phyloP scores from a whole-genome alignment of 306 rosid species.

The Lathyrus oleraceus region DNA sequence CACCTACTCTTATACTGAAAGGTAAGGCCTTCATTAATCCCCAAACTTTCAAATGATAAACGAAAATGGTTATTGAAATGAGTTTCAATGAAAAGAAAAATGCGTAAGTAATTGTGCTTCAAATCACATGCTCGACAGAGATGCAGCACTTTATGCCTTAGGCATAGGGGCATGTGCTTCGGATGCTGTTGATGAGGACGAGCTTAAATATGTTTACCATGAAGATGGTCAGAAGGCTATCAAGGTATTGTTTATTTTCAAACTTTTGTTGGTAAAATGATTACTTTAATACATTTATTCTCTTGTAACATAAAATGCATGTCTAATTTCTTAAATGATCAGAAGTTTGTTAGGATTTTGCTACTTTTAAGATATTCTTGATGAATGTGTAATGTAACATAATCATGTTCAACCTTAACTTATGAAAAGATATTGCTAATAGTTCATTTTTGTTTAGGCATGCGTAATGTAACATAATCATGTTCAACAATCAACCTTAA shows the following conservation, averaged over 20 bases:
- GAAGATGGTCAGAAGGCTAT: slow-evolving; percentile 67
- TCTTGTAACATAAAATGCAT: background rate
- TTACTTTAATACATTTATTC: slow-evolving; percentile 2
- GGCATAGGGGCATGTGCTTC: slow-evolving; percentile 79
- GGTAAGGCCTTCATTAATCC: slow-evolving; percentile 45
- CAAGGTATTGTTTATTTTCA: slow-evolving; percentile 50
- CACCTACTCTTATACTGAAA: slow-evolving; percentile 61
- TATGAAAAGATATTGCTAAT: background rate
- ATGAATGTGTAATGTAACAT: slow-evolving; percentile 21
- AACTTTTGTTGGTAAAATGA: background rate
- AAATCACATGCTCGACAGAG: slow-evolving; percentile 50
- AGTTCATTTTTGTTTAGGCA: slow-evolving; percentile 1
- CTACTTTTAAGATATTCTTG: background rate
- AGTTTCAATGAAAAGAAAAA: slow-evolving; percentile 10
- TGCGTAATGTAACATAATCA: too few relatives aligned
- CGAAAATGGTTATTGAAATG: background rate
- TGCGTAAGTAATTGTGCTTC: background rate
- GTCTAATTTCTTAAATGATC: background rate
- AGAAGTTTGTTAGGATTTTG: background rate
- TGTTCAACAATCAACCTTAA: too few relatives aligned
- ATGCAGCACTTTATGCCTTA: slow-evolving; percentile 80
- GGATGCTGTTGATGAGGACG: slow-evolving; percentile 75
- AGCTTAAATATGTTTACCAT: slow-evolving; percentile 85
- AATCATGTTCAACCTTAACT: slow-evolving; percentile 9
- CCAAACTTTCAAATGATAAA: background rate